These are phyloP conservation scores for Diplogelasinospora grovesii DNA, from an alignment of 495 filamentous ascomycete genomes.

Conservation along the genomic window DNA sequence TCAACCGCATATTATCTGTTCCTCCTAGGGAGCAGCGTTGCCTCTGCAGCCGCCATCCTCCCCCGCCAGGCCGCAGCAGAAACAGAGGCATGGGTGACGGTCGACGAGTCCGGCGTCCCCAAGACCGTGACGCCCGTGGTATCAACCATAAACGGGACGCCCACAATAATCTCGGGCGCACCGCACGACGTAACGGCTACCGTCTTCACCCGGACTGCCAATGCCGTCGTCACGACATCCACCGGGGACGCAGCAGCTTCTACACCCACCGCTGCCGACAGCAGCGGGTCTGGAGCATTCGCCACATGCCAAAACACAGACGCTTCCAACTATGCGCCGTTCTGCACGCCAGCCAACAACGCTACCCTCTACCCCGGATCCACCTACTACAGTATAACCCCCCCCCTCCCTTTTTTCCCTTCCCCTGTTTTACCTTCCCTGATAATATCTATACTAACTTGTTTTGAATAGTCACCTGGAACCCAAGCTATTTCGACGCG, in stretches of 20 bases:
- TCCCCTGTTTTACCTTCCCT: not conserved
- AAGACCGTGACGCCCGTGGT: conserved; percentile 31
- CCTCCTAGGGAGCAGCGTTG: not conserved
- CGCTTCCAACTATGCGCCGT: conserved; percentile 27
- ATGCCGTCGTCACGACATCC: conserved; percentile 23
- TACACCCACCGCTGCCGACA: conserved; percentile 25
- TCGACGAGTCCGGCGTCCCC: conserved; percentile 30
- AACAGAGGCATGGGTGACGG: conserved; percentile 33
- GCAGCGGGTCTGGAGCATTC: conserved; percentile 26
- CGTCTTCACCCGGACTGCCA: conserved; percentile 30
- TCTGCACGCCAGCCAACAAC: conserved; percentile 31
- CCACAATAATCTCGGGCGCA: conserved; percentile 31
- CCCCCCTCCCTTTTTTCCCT: not conserved
- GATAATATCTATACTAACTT: not conserved
- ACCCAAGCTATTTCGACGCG: conserved; percentile 32
- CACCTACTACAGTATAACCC: conserved; percentile 32
- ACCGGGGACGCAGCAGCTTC: conserved; percentile 20
- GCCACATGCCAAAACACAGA: conserved; percentile 32
- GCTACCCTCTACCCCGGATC: conserved; percentile 25
- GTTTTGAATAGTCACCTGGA: conserved; percentile 35
- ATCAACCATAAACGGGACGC: conserved; percentile 32
- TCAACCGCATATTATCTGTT: too few species aligned
- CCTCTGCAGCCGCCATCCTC: not conserved
- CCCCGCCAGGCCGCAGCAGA: conserved; percentile 7
- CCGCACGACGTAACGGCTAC: conserved; percentile 35